Evolutionary conservation across 2,329 filamentous ascomycete species (phyloP), one percentile per base, ranked within the genome.

Genomic region (Calonectria henricotiae): DNA sequence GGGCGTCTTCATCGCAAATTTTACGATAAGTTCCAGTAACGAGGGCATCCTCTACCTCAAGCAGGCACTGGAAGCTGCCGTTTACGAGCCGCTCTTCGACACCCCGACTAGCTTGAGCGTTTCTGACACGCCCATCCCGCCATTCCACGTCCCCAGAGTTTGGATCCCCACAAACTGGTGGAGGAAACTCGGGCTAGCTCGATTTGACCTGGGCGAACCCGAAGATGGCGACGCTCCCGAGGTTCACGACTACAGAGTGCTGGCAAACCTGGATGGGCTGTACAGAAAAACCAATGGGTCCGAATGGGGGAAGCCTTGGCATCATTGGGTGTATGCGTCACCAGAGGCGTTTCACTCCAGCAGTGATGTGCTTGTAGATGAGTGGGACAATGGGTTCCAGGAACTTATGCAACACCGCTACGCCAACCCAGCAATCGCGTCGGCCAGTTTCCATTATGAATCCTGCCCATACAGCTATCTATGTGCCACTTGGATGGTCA

Each of bases 121-220:
- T 6, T 44, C 30, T 5, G 67, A 54, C 37, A 7, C 51, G 13
- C 32, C 32, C 8, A 35, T 69, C 9, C 32, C 67, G 4, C 67
- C 67, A 4, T 69, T 60, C n/a, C 44, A 69, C n/a, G 43, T 69
- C 44, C 41, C 49, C 23, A 39, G 44, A 47, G 23, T 69, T 5
- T 54, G 51, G 25, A 46, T 54, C 30, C 67, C 67, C 20, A 54
- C 67, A 32, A 35, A 58, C 30, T 69, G 67, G 67, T 69, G 67
- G 62, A 30, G 27, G 25, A 62, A 62, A 37, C 37, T 69, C 3
- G 67, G 62, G 7, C 54, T 69, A 3, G 30, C n/a, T 4, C 25
- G 67, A 17, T 65, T 62, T 25, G 67, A 66, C 17, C 27, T 66
- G n/a, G 62, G 44, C 15, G 32, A 35, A 15, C 9, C 55, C 2